Percentiles rank a stretch among this genome's conserved stretches.
These are phyloP conservation scores for Centaurea solstitialis DNA, from an alignment of 129 eudicot genomes.

Conservation along the genomic window DNA sequence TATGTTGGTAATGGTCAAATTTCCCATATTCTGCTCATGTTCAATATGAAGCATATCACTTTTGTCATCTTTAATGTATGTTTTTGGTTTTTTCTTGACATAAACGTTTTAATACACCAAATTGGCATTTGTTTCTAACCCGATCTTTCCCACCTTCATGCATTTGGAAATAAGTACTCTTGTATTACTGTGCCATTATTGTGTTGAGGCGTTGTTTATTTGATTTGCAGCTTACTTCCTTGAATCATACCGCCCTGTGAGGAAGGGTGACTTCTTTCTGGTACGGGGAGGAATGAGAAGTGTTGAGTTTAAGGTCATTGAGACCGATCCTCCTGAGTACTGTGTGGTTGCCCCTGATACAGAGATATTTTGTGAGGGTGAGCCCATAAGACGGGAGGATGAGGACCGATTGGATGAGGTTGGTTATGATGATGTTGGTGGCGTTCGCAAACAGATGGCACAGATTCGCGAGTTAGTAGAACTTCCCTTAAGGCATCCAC, in stretches of 20 bases:
- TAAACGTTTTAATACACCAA: background rate
- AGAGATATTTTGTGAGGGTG: slow-evolving; percentile 75
- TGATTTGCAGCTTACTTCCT: slow-evolving; percentile 56
- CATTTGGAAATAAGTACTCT: background rate
- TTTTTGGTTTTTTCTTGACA: background rate
- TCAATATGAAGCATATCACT: background rate
- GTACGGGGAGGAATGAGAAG: slow-evolving; percentile 84
- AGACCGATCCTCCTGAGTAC: slow-evolving; percentile 88
- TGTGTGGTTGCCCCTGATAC: slow-evolving; percentile 92
- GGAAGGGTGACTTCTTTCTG: slow-evolving; percentile 67
- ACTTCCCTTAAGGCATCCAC: slow-evolving; percentile 88
- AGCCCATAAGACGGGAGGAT: slow-evolving; percentile 65
- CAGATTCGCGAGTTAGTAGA: slow-evolving; percentile 91
- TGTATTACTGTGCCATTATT: too few relatives aligned
- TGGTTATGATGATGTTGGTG: slow-evolving; percentile 81
- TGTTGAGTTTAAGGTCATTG: slow-evolving; percentile 75
- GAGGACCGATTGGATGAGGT: slow-evolving; percentile 66
- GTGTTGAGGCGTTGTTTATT: background rate
- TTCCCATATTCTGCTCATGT: background rate
- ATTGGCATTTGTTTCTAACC: background rate
- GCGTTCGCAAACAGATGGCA: slow-evolving; percentile 81
- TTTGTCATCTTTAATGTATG: background rate
- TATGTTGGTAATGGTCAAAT: too few relatives aligned
- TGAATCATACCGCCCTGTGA: slow-evolving; percentile 71
- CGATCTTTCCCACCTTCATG: too few relatives aligned